Percentiles rank a stretch among this genome's conserved stretches.
phyloP scores from a whole-genome alignment of 345 rosid genomes.

The Rhodamnia rubescens region DNA sequence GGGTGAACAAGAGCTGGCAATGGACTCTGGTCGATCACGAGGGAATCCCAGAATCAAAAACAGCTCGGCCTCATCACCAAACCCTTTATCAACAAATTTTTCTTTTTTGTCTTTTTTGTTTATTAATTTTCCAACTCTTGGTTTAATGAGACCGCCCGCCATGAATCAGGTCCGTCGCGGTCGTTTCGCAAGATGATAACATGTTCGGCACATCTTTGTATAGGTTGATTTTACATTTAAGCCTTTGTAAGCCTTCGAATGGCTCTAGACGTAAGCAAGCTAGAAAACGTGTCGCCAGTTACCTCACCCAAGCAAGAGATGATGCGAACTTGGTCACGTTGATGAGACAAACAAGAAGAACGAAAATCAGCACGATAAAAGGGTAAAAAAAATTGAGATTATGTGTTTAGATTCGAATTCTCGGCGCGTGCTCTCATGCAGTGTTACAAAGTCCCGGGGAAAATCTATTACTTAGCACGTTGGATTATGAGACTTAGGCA shows the following conservation, averaged over 20 bases:
- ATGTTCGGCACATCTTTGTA: background rate
- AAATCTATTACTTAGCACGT: background rate
- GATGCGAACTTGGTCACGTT: background rate
- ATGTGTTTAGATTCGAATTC: background rate
- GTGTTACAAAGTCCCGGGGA: background rate
- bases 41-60: background rate
- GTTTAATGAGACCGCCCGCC: background rate
- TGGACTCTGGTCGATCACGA: background rate
- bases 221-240: background rate
- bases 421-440: background rate
- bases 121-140: background rate
- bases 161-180: background rate
- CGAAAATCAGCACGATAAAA: background rate
- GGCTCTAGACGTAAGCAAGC: background rate
- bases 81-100: background rate
- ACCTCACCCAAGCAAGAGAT: background rate
- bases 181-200: background rate
- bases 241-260: background rate
- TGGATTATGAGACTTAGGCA: background rate
- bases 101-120: background rate
- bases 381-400: background rate
- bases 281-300: fast-evolving
- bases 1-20: background rate
- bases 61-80: background rate
- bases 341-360: background rate